Base-by-base conservation (phyloP, 768 basidiomycete species). In the Amanita subjunquillea region DNA sequence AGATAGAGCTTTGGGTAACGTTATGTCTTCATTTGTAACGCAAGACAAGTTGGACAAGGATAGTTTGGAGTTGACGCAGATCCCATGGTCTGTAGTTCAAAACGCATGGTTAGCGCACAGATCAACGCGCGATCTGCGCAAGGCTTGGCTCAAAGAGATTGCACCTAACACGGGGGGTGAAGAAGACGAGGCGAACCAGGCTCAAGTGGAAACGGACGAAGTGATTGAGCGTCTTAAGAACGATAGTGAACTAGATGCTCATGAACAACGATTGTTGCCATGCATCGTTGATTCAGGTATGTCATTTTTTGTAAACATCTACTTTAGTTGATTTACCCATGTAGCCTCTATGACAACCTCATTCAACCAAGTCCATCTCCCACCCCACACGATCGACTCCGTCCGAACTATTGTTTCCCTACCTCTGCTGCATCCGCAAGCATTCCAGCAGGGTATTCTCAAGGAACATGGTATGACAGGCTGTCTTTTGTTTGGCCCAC, bases 401-500 rank as follows among this genome's bases (percentile, higher is more conserved):
- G 83, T 97, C 40, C 80, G 94, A 58, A 93, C 91, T 0, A 81
- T 95, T 51, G 91, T 96, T 8, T 92, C 91, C 2, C 67, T 97
- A 22, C 93, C 94, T 0, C 69, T 97, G 40, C 73, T 97, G 23
- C 81, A 91, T 61, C 93, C 93, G 6, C 71, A 79, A 32, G 92
- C 93, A 0, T 97, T 97, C 69, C 78, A 83, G 59, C 80, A 81
- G 62, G 93, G 93, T 36, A 87, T 97, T 50, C 71, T 97, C 41
- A 94, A 89, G 66, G 85, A 92, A 57, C 91, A 97, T 62, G 77
- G 85, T 5, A 94, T 95, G 79, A 86, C 82, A 1, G 93, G 94
- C 2, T 92, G 89, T 58, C 77, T 97, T 47, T 70, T 97, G 20
- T 95, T 95, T 64, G 93, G 93, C 4, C 93, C 93, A 49, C 92